phyloP scores from a whole-genome alignment of 108 stramenopile genomes.

The Cyclotella atomus region DNA sequence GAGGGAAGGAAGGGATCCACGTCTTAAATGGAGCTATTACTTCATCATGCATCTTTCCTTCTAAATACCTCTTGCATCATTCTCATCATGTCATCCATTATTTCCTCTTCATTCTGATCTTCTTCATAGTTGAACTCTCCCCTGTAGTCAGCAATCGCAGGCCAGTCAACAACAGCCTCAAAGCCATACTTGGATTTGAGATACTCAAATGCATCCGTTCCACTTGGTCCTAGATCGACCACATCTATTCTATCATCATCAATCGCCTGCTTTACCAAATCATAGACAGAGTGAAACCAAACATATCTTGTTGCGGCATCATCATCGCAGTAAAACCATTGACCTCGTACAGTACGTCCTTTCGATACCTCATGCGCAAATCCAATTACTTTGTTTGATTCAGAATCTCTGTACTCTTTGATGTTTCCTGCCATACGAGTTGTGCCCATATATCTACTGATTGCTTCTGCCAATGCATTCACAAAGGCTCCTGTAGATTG shows the following conservation, averaged over 20 bases:
- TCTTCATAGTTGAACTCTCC: constrained; percentile 64
- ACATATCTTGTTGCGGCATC: constrained; percentile 74
- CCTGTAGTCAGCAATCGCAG: constrained; percentile 61
- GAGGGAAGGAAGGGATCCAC: no score
- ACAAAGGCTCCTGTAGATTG: constrained; percentile 57
- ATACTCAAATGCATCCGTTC: constrained; percentile 74
- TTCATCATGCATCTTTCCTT: no score
- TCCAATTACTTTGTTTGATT: constrained; percentile 60
- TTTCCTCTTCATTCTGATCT: constrained; percentile 40
- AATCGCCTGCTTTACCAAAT: constrained; percentile 64
- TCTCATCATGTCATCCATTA: constrained; percentile 38
- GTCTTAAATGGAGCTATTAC: no score
- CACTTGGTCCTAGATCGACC: constrained; percentile 76
- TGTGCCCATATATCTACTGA: constrained; percentile 73
- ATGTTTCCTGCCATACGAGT: constrained; percentile 75
- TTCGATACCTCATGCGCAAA: constrained; percentile 78
- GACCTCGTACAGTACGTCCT: constrained; percentile 68
- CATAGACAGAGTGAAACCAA: constrained; percentile 77
- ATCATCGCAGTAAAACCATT: constrained; percentile 84
- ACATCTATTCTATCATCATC: constrained; percentile 64
- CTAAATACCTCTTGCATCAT: constrained; percentile 22
- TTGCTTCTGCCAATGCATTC: constrained; percentile 71
- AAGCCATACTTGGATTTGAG: constrained; percentile 76
- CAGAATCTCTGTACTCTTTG: constrained; percentile 63
- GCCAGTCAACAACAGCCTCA: constrained; percentile 69